Percentiles rank a stretch among this genome's conserved stretches.
phyloP scores from a whole-genome alignment of 1,284 basidiomycete genomes.

The Sporisorium scitamineum region DNA sequence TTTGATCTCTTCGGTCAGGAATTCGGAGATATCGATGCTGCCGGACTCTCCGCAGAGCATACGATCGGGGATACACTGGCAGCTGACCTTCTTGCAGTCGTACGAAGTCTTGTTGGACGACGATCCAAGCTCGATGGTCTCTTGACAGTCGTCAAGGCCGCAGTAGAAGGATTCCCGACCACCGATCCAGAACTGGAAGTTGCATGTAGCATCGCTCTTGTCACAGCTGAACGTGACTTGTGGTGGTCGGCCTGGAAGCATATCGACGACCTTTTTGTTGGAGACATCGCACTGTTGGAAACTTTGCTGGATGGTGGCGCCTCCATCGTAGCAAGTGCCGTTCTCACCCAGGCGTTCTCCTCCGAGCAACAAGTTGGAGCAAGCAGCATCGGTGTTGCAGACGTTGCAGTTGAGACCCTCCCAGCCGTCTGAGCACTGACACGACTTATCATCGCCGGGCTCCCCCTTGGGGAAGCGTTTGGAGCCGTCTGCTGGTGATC shows the following conservation, averaged over 20 bases:
- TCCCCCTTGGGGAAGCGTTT: constrained; percentile 74
- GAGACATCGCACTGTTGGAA: constrained; percentile 99
- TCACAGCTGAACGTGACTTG: constrained; percentile 85
- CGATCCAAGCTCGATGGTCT: constrained; percentile 62
- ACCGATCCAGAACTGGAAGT: constrained; percentile 85
- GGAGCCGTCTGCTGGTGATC: constrained; percentile 87
- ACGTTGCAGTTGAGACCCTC: constrained; percentile 85
- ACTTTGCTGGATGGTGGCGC: constrained; percentile 88
- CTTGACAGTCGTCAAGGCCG: constrained; percentile 78
- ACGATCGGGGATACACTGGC: constrained; percentile 88
- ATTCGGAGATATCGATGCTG: constrained; percentile 96
- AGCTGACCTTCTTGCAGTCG: constrained; percentile 78
- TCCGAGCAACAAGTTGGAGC: constrained; percentile 48
- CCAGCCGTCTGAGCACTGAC: constrained; percentile 94
- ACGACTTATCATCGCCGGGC: constrained; percentile 72
- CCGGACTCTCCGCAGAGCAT: constrained; percentile 97
- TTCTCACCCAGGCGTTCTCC: constrained; percentile 72
- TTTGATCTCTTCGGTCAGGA: constrained; percentile 87
- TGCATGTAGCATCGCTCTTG: constrained; percentile 48
- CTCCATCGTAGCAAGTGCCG: constrained; percentile 94
- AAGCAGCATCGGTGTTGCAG: constrained; percentile 46
- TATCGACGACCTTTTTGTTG: constrained; percentile 86
- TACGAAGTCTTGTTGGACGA: constrained; percentile 69
- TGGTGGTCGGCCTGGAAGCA: constrained; percentile 86
- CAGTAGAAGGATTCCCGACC: constrained; percentile 96